Conservation (phyloP, 2,329 filamentous ascomycete genomes). For the Fusarium sp. region DNA sequence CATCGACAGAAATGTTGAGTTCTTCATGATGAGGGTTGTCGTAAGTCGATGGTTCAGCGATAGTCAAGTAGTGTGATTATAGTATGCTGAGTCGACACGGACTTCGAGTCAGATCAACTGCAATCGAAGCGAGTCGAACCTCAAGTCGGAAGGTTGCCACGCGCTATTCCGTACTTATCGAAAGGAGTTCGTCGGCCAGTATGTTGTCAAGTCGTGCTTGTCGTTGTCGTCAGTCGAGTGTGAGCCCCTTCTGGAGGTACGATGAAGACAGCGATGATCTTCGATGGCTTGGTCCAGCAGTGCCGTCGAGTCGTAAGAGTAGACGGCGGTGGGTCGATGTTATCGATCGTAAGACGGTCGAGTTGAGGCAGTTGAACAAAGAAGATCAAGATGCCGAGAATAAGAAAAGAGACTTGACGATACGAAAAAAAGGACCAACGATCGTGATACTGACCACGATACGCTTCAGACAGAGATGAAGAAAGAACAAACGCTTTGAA, state of each 20-base stretch:
- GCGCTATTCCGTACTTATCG: neutral
- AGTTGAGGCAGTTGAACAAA: slow-evolving; percentile 33
- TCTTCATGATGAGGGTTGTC: slow-evolving; percentile 47
- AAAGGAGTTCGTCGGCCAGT: neutral
- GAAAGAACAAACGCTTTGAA: slow-evolving; percentile 43
- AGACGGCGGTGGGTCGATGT: neutral
- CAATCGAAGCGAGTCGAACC: slow-evolving; percentile 28
- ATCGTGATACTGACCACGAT: slow-evolving; percentile 35
- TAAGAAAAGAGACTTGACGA: slow-evolving; percentile 31
- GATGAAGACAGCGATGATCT: neutral
- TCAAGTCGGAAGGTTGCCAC: slow-evolving; percentile 5
- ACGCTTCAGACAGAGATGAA: slow-evolving; percentile 30
- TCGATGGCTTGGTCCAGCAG: slow-evolving; percentile 22
- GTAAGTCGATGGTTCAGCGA: slow-evolving; percentile 19
- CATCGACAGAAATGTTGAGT: slow-evolving; percentile 44
- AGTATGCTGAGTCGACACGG: neutral
- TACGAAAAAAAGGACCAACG: slow-evolving; percentile 32
- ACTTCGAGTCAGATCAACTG: slow-evolving; percentile 44
- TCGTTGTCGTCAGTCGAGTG: neutral
- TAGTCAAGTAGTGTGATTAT: slow-evolving; percentile 19
- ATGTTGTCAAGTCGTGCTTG: slow-evolving; percentile 21
- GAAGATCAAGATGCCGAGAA: slow-evolving; percentile 33
- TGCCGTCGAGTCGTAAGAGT: slow-evolving; percentile 21
- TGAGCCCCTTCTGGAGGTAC: slow-evolving; percentile 9
- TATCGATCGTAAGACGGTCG: slow-evolving; percentile 16